Conservation (phyloP, 805 yeast genomes). For the Debaryomyces prosopidis region DNA sequence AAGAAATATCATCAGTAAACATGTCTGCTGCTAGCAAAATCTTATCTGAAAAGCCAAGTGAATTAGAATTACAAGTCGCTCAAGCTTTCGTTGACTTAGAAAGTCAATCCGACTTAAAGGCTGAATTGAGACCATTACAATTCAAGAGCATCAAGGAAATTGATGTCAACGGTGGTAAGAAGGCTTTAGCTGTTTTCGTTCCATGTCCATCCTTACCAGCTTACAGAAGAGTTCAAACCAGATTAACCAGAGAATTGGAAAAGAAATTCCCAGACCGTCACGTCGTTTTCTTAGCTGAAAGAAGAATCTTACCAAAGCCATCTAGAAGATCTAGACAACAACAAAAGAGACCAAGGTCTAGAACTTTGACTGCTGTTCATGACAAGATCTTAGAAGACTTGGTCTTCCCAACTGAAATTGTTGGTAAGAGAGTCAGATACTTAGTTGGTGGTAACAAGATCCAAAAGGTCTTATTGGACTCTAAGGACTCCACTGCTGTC, state of each 20-base stretch:
- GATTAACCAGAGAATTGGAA: conserved; percentile 98
- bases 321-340: conserved; percentile 89
- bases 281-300: conserved; percentile 98
- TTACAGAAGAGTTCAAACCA: conserved; percentile 96
- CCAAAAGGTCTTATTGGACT: conserved; percentile 96
- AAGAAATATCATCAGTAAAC: conserved; percentile 17
- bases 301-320: conserved; percentile 99
- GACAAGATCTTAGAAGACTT: conserved; percentile 98
- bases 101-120: conserved; percentile 93
- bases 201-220: conserved; percentile 92
- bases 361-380: conserved; percentile 98
- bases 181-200: conserved; percentile 96
- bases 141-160: conserved; percentile 98
- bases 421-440: conserved; percentile 99
- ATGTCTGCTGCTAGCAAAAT: conserved; percentile 98
- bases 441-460: conserved; percentile 98
- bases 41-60: conserved; percentile 93
- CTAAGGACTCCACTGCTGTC: conserved; percentile 94
- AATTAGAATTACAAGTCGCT: conserved; percentile 98
- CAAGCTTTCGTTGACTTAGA: conserved; percentile 98
- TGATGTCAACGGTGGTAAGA: conserved; percentile 97
- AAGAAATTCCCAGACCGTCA: conserved; percentile 99
- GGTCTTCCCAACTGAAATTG: conserved; percentile 99
- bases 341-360: conserved; percentile 99
- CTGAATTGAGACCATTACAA: conserved; percentile 97